Base-by-base conservation (phyloP, 345 rosid species). In the Chamaenerion angustifolium region DNA sequence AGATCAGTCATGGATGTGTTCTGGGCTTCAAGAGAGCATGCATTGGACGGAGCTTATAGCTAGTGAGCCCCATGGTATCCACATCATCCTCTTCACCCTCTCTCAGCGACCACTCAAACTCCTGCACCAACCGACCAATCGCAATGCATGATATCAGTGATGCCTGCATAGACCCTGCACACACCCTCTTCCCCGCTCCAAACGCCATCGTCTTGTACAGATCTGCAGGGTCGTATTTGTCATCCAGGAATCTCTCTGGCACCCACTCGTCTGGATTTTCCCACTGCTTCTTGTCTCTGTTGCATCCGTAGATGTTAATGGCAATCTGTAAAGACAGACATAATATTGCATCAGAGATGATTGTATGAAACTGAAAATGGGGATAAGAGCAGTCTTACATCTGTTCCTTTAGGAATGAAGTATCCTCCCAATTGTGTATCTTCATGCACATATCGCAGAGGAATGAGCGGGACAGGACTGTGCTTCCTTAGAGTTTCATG, bases 171-270 rank as follows among this genome's bases (percentile, higher is more conserved):
- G 89, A 68, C 40, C 95, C 96, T 1, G 95, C 89, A 23, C 98
- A 84, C 6, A 56, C 70, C 64, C 87, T 78, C 60, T 74, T 92
- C 40, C 96, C 96, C 0, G 82, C 80, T 46, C 98, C 98, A 25
- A 92, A 92, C 0, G 95, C 98, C 95, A 84, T 81, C 11, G 95
- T 92, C 76, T 83, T 81, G 67, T 81, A 66, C 57, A 87, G 56
- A 56, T 87, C 93, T 15, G 60, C 19, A 0, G 63, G 49, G 62
- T 82, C 89, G 40, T 68, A 72, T 56, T 62, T 80, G 8, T 54
- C 71, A 16, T 69, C 80, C 0, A 83, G 65, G 40, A 87, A 87
- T 61, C 95, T 61, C 77, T 82, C 93, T 0, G 98, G 95, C 19
- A 52, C 68, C 87, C 89, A 92, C 49, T 76, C 82, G 53, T 71